Percentiles rank a stretch among this genome's conserved stretches.
phyloP scores from a whole-genome alignment of 1,139 yeast genomes.

The Pichia sp. region DNA sequence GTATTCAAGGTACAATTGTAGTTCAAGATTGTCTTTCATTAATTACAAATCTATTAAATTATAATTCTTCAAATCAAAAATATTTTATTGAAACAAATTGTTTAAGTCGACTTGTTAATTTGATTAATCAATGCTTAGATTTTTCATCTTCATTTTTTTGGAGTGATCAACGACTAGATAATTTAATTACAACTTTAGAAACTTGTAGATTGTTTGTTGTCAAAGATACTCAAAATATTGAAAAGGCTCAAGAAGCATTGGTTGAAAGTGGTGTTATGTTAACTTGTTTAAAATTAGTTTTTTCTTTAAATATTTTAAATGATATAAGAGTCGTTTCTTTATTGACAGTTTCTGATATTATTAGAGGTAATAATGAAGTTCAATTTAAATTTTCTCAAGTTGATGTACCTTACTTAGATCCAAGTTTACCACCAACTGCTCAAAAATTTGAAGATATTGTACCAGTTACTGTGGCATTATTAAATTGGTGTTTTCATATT shows the following conservation, averaged over 20 bases:
- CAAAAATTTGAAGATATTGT: slow-evolving; percentile 32
- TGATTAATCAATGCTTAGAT: slow-evolving; percentile 54
- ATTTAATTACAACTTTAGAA: slow-evolving; percentile 61
- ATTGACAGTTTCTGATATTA: slow-evolving; percentile 69
- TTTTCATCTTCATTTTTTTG: slow-evolving; percentile 45
- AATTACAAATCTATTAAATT: slow-evolving; percentile 63
- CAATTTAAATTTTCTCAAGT: slow-evolving; percentile 70
- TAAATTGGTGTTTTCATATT: slow-evolving; percentile 74
- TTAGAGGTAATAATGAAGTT: slow-evolving; percentile 53
- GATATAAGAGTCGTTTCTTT: slow-evolving; percentile 61
- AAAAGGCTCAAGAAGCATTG: slow-evolving; percentile 56
- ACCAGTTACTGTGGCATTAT: slow-evolving; percentile 68
- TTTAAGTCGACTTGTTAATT: slow-evolving; percentile 52
- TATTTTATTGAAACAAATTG: slow-evolving; percentile 82
- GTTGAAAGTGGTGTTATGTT: slow-evolving; percentile 58
- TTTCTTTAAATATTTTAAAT: slow-evolving; percentile 57
- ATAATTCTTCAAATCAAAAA: slow-evolving; percentile 87
- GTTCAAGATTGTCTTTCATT: slow-evolving; percentile 85
- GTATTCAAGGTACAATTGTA: slow-evolving; percentile 80
- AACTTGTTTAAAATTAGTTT: slow-evolving; percentile 61
- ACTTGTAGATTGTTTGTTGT: slow-evolving; percentile 68
- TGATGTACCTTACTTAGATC: slow-evolving; percentile 89
- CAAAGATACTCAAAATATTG: slow-evolving; percentile 65
- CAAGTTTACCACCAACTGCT: slow-evolving; percentile 48
- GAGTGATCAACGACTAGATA: slow-evolving; percentile 68